Evolutionary conservation across 805 yeast genomes (phyloP).

Genomic region (Wickerhamomyces chaumierensis): DNA sequence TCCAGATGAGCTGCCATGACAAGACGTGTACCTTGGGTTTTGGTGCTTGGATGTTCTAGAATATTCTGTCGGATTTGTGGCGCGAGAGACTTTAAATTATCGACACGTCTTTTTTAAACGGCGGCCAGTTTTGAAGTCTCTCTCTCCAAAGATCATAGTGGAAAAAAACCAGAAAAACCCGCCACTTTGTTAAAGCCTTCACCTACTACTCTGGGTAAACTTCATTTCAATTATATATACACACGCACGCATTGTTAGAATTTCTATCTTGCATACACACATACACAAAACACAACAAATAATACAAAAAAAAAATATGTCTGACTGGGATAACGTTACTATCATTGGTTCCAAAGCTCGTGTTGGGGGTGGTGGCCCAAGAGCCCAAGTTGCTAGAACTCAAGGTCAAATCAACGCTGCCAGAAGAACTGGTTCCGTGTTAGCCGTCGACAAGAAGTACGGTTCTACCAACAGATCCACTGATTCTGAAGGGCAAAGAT

Average conservation of each 20-base stretch:
- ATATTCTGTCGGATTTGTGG: neutral
- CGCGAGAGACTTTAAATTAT: too few relatives aligned
- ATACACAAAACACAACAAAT: neutral
- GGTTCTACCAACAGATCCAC: conserved; percentile 47
- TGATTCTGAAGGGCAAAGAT: conserved; percentile 87
- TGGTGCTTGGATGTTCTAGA: neutral
- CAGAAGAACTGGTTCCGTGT: conserved; percentile 80
- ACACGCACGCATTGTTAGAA: neutral
- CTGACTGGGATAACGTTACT: conserved; percentile 91
- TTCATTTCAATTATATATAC: too few relatives aligned
- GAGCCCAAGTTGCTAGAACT: conserved; percentile 72
- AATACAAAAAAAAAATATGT: conserved; percentile 23
- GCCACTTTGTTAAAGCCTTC: too few relatives aligned
- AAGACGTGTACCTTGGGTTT: too few relatives aligned
- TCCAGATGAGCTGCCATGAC: neutral
- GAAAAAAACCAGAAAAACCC: neutral
- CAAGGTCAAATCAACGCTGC: conserved; percentile 81
- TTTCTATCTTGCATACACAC: neutral
- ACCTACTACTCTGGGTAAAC: too few relatives aligned
- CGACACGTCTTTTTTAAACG: too few relatives aligned
- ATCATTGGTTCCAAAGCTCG: conserved; percentile 83
- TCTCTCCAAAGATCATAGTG: too few relatives aligned
- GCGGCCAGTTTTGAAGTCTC: too few relatives aligned
- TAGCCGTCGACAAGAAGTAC: conserved; percentile 90
- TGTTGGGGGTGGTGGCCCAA: conserved; percentile 82